phyloP scores from a whole-genome alignment of 2,329 filamentous ascomycete species.

The Penicillium sp. region DNA sequence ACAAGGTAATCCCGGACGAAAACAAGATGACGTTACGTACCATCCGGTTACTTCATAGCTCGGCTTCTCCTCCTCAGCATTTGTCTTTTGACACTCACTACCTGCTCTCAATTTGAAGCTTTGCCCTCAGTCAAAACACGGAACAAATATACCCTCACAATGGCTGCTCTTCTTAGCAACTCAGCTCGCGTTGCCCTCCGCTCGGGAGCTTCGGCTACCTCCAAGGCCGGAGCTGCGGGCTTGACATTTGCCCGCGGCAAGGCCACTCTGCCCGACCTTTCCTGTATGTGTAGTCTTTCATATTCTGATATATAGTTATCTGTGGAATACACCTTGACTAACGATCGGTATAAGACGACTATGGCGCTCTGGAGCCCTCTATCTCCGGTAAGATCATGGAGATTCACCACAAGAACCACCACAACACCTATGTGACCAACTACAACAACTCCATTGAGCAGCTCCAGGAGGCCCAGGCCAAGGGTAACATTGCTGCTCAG shows the following conservation, averaged over 20 bases:
- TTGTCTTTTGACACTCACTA: conserved; percentile 9
- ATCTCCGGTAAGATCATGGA: conserved; percentile 94
- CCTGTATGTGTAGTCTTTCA: conserved; percentile 62
- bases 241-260: conserved; percentile 79
- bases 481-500: conserved; percentile 54
- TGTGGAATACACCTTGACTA: not conserved
- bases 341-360: conserved; percentile 66
- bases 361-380: conserved; percentile 81
- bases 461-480: conserved; percentile 56
- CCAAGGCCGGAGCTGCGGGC: conserved; percentile 62
- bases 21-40: conserved; percentile 29
- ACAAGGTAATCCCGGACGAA: conserved; percentile 15
- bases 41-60: conserved; percentile 29
- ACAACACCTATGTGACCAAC: conserved; percentile 87
- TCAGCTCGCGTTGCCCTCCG: conserved; percentile 69
- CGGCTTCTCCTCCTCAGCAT: conserved; percentile 6
- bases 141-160: conserved; percentile 38
- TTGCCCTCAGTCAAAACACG: not conserved
- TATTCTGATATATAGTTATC: not conserved
- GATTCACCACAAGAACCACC: conserved; percentile 90
- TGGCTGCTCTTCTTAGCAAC: conserved; percentile 75
- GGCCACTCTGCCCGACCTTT: conserved; percentile 85
- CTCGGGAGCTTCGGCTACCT: conserved; percentile 52
- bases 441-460: conserved; percentile 78
- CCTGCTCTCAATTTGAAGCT: conserved; percentile 5